phyloP scores from a whole-genome alignment of 805 yeast genomes.

The Gaillardinia entomophila region DNA sequence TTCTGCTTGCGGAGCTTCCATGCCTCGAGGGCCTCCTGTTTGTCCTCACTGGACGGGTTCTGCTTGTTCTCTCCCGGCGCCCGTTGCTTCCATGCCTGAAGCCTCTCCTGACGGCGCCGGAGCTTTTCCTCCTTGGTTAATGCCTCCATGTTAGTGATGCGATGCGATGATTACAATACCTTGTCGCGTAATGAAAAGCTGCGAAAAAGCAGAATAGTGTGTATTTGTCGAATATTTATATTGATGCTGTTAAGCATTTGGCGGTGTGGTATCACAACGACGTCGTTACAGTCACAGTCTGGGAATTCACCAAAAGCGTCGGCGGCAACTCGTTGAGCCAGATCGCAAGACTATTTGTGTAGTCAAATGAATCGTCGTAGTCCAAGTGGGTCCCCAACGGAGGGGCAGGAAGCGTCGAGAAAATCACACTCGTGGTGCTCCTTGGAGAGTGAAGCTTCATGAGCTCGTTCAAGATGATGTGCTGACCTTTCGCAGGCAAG shows the following conservation, averaged over 20 bases:
- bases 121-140: slow-evolving; percentile 32
- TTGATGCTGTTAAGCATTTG: too few species aligned
- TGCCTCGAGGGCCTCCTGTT: slow-evolving; percentile 9
- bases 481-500: slow-evolving; percentile 89
- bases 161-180: too few species aligned
- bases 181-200: too few species aligned
- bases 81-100: slow-evolving; percentile 58
- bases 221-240: too few species aligned
- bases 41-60: slow-evolving; percentile 4
- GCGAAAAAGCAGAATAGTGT: too few species aligned
- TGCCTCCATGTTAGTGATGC: too few species aligned
- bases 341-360: slow-evolving; percentile 66
- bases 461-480: slow-evolving; percentile 77
- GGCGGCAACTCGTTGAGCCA: slow-evolving; percentile 88
- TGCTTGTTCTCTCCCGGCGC: slow-evolving; percentile 28
- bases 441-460: slow-evolving; percentile 60
- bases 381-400: slow-evolving; percentile 72
- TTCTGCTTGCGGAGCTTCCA: slow-evolving; percentile 14
- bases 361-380: slow-evolving; percentile 64
- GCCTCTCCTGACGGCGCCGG: slow-evolving; percentile 42
- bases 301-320: slow-evolving; percentile 74
- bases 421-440: slow-evolving; percentile 58
- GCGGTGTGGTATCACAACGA: too few species aligned
- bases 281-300: slow-evolving; percentile 94
- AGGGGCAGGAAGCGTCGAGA: slow-evolving; percentile 90